Evolutionary conservation across 306 rosid genomes (phyloP).

Genomic region (Medicago truncatula): DNA sequence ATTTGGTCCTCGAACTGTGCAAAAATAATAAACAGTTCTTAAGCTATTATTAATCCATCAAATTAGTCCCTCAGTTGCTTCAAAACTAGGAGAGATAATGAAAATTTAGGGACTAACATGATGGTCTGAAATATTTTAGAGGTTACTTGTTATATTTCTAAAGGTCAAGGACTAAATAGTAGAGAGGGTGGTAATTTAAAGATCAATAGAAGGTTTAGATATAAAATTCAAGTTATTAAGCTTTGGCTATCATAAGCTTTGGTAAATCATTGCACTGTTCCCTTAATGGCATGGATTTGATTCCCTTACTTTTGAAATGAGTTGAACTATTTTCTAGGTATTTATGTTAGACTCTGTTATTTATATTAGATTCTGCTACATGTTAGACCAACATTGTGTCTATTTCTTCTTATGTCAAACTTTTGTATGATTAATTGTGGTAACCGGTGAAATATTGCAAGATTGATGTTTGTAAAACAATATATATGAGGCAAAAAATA

Average conservation of each 20-base stretch:
- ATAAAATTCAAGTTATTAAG: background rate
- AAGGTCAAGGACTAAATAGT: background rate
- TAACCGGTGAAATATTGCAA: too few relatives aligned
- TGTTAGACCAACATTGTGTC: too few relatives aligned
- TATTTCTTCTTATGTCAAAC: too few relatives aligned
- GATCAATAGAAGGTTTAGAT: background rate
- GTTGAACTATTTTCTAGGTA: background rate
- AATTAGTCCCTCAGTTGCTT: background rate
- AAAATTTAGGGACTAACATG: background rate
- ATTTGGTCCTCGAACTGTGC: background rate
- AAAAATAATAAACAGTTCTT: background rate
- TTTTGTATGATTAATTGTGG: too few relatives aligned
- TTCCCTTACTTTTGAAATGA: constrained; percentile 2
- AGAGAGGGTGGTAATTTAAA: background rate
- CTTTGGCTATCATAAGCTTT: constrained; percentile 27
- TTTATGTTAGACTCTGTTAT: too few relatives aligned
- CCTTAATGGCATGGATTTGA: constrained; percentile 1
- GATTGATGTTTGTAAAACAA: too few relatives aligned
- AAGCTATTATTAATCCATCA: background rate
- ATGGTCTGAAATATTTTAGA: background rate
- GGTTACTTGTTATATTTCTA: background rate
- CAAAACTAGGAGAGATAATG: background rate
- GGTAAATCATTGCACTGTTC: constrained; percentile 24
- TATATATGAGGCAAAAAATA: too few relatives aligned
- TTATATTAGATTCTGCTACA: too few relatives aligned